Evolutionary conservation across 1,284 basidiomycete species (phyloP).

Genomic region (Volvariella volvacea): DNA sequence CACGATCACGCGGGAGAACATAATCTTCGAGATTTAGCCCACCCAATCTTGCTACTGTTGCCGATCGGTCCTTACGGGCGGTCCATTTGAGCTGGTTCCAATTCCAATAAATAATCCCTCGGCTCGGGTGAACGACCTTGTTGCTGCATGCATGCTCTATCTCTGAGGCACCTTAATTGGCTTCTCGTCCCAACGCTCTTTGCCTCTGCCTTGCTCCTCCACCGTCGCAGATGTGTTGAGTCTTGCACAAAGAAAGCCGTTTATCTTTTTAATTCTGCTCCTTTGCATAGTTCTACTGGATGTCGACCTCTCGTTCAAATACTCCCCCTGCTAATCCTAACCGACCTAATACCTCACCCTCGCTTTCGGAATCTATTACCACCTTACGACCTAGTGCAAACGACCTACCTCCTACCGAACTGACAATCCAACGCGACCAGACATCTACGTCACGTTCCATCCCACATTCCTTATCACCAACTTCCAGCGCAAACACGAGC

Average conservation of each 20-base stretch:
- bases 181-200: not conserved
- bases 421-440: conserved; percentile 16
- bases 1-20: conserved; percentile 2
- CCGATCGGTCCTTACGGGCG: conserved; percentile 2
- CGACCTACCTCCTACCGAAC: conserved; percentile 20
- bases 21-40: not conserved
- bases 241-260: conserved; percentile 24
- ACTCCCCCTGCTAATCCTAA: conserved; percentile 34
- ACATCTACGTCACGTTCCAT: conserved; percentile 24
- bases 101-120: conserved; percentile 1
- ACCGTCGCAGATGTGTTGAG: conserved; percentile 33
- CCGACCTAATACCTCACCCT: conserved; percentile 24
- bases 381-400: conserved; percentile 34
- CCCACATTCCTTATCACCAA: conserved; percentile 17
- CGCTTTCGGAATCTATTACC: conserved; percentile 17
- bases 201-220: not conserved
- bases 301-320: conserved; percentile 38
- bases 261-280: conserved; percentile 21
- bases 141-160: not conserved
- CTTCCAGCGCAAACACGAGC: not conserved
- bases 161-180: not conserved
- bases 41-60: conserved; percentile 1
- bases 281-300: conserved; percentile 27
- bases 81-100: not conserved
- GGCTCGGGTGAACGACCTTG: not conserved